Conservation (phyloP, 805 yeast genomes). For the Hanseniaspora guilliermondii region DNA sequence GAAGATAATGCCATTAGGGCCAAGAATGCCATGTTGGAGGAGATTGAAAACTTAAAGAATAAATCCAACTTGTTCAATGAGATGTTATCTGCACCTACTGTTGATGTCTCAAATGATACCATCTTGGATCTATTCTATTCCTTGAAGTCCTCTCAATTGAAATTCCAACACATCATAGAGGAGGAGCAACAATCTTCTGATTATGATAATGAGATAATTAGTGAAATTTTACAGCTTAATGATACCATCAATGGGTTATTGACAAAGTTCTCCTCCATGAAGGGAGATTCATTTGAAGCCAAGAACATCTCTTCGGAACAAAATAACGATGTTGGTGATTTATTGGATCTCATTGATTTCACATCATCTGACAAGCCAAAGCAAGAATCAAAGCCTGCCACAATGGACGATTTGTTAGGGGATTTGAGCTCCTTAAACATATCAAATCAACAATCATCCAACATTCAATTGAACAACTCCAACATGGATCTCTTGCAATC, state of each 20-base stretch:
- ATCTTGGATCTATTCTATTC: constrained; percentile 63
- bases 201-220: constrained; percentile 48
- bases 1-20: constrained; percentile 58
- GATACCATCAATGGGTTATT: constrained; percentile 62
- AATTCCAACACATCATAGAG: constrained; percentile 66
- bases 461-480: constrained; percentile 15
- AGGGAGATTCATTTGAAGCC: constrained; percentile 53
- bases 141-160: constrained; percentile 75
- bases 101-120: constrained; percentile 45
- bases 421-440: constrained; percentile 57
- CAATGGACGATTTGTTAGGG: constrained; percentile 55
- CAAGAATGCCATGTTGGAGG: constrained; percentile 68
- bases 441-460: constrained; percentile 26
- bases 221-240: constrained; percentile 53
- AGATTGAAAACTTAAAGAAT: constrained; percentile 67
- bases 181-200: constrained; percentile 47
- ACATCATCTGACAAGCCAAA: constrained; percentile 41
- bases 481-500: constrained; percentile 18
- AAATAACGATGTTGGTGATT: constrained; percentile 30
- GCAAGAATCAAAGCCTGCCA: constrained; percentile 14
- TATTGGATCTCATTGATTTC: constrained; percentile 58
- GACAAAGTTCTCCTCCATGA: constrained; percentile 52
- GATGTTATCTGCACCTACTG: constrained; percentile 49
- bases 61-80: constrained; percentile 81
- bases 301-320: constrained; percentile 29